Base-by-base conservation (phyloP, 441 rosid species). In the Dalechampia spathulata region DNA sequence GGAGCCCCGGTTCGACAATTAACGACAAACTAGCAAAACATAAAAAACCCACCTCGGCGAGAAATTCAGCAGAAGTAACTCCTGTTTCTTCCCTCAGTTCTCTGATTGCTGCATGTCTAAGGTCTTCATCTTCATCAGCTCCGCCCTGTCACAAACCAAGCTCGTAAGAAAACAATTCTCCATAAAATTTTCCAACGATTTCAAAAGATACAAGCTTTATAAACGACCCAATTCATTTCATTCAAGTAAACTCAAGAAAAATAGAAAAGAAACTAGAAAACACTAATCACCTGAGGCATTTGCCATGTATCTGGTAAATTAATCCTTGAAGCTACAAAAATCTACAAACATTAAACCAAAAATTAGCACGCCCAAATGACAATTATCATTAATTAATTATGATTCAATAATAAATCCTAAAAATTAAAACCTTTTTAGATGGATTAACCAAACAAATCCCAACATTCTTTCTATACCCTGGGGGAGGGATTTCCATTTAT, bases 31-130 rank as follows among this genome's bases (percentile, higher is more conserved):
- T 5, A 10, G 12, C n/a, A n/a, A n/a, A n/a, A n/a, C n/a, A n/a
- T n/a, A n/a, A 36, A 36, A 10, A 36, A 36, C 12, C 2, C 12
- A 89, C 99, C 97, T 92, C 99, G 1, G 99, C 84, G 11, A 89
- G 27, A 52, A 85, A 66, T 63, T 85, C 83, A 51, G 95, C 95
- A 0, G 99, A 92, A 61, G 75, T 75, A 50, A 92, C 82, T 20
- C 96, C 96, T 0, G 99, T 89, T 71, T 92, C 99, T 75, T 92
- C 99, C 76, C 80, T 86, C 66, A 92, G 73, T 78, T 89, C 99
- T 67, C 99, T 78, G 60, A 76, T 62, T 19, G 87, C 99, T 1
- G 97, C 99, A 69, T 22, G 68, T 69, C 72, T 79, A 38, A 90
- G 94, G 72, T 92, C 96, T 77, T 92, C 97, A 57, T 73, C 80